phyloP scores from a whole-genome alignment of 192 early-diverging fungal genomes.

The Backusella macrospora region DNA sequence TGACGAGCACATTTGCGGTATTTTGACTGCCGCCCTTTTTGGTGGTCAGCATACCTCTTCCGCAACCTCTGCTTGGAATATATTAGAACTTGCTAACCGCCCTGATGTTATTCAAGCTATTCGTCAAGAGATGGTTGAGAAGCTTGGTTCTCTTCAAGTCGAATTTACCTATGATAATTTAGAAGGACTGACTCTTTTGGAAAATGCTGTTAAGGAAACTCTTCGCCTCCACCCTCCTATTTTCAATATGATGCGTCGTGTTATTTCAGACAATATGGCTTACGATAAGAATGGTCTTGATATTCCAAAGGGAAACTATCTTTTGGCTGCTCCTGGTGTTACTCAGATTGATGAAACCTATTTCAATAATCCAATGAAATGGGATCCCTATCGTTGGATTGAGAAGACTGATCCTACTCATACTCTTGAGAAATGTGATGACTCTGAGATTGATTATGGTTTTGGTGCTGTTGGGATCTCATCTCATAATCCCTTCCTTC shows the following conservation, averaged over 20 bases:
- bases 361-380: conserved; percentile 81
- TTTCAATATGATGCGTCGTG: conserved; percentile 91
- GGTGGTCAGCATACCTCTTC: conserved; percentile 95
- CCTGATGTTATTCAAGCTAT: conserved; percentile 70
- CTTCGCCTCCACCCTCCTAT: conserved; percentile 93
- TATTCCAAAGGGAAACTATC: conserved; percentile 88
- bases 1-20: conserved; percentile 84
- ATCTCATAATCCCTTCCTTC: conserved; percentile 85
- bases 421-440: conserved; percentile 45
- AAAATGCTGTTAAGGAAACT: conserved; percentile 86
- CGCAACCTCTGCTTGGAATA: conserved; percentile 91
- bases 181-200: conserved; percentile 73
- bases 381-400: conserved; percentile 80
- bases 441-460: conserved; percentile 69
- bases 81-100: conserved; percentile 80
- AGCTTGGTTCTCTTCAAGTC: conserved; percentile 56
- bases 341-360: conserved; percentile 76
- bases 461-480: conserved; percentile 68
- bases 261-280: conserved; percentile 66
- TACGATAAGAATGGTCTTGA: conserved; percentile 74
- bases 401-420: conserved; percentile 63
- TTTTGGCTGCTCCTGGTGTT: conserved; percentile 82
- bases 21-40: conserved; percentile 96
- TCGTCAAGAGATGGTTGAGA: conserved; percentile 70
- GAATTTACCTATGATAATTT: conserved; percentile 71